These are phyloP conservation scores for Rhodotorula kratochvilovae DNA, from an alignment of 768 basidiomycete species.

Conservation along the genomic window DNA sequence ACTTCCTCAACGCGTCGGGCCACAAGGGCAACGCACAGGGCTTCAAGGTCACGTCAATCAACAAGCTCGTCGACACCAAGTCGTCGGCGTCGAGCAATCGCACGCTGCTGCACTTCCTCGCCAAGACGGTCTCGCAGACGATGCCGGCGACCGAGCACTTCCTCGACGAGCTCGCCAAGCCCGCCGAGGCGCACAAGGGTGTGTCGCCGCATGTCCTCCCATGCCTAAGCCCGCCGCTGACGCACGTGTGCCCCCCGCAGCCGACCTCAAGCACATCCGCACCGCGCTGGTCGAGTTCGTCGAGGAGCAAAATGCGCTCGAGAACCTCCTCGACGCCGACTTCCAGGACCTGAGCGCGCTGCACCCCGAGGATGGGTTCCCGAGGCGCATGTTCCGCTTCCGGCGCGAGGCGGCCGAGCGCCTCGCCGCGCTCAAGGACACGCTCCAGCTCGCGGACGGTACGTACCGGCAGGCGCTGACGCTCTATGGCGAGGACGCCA, in stretches of 20 bases:
- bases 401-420: constrained; percentile 67
- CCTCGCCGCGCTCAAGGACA: constrained; percentile 77
- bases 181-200: constrained; percentile 92
- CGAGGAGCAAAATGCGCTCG: constrained; percentile 58
- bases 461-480: constrained; percentile 77
- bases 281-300: constrained; percentile 68
- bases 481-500: constrained; percentile 81
- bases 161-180: constrained; percentile 78
- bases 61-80: constrained; percentile 98
- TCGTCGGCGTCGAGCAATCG: constrained; percentile 64
- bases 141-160: constrained; percentile 84
- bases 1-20: constrained; percentile 96
- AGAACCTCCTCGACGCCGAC: constrained; percentile 69
- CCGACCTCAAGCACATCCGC: constrained; percentile 79
- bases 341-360: constrained; percentile 64
- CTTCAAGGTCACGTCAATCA: constrained; percentile 94
- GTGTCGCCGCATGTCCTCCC: constrained; percentile 7
- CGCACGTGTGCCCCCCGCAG: constrained; percentile 50
- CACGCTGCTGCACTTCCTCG: constrained; percentile 89
- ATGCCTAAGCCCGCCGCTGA: background rate
- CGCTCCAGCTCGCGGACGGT: constrained; percentile 77
- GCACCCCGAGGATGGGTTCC: constrained; percentile 64
- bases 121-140: constrained; percentile 76
- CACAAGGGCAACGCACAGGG: constrained; percentile 95
- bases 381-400: constrained; percentile 88